Base-by-base conservation (phyloP, 495 filamentous ascomycete species). In the Lasiosphaeria hispida region DNA sequence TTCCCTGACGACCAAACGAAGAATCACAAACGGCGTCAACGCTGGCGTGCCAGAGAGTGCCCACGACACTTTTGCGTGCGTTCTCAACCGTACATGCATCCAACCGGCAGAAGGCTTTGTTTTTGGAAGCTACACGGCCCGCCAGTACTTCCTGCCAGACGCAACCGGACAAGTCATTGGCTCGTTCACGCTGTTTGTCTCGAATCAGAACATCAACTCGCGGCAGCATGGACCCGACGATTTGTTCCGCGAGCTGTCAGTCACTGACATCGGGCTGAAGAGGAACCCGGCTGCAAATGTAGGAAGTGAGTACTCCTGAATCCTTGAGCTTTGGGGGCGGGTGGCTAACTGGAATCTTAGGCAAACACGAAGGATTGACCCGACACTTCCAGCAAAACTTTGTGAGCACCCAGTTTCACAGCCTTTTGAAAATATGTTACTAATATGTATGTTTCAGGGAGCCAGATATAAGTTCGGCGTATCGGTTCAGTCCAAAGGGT, bases 381-480 rank as follows among this genome's bases (percentile, higher is more conserved):
- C 71, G 77, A 0, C 89, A 92, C 55, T 95, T 87, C 66, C 76
- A 82, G 1, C 80, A 80, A 9, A 95, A 93, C 69, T 89, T 82
- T 69, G 88, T 91, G 72, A 72, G 85, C 70, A 4, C 33, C 17
- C 0, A 40, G 11, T 50, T 36, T 49, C 19, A 14, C 4, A 37
- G 42, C 14, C n/a, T n/a, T n/a, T 50, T 62, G 0, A 19, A 18
- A 23, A 36, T 23, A 7, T 35, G 2, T 50, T 7, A 11, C 18
- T 41, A 41, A 36, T 58, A 70, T 37, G 66, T 52, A 19, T 51
- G n/a, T 17, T 57, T 33, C 60, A 91, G 85, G 91, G 91, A 0
- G 87, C 89, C 50, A 86, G 85, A 0, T 96, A 96, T 66, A 92
- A 95, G 59, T 96, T 86, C 60, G 80, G 89, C 10, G 88, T 90